Evolutionary conservation across 768 basidiomycete species (phyloP).

Genomic region (Mycena chlorophos): DNA sequence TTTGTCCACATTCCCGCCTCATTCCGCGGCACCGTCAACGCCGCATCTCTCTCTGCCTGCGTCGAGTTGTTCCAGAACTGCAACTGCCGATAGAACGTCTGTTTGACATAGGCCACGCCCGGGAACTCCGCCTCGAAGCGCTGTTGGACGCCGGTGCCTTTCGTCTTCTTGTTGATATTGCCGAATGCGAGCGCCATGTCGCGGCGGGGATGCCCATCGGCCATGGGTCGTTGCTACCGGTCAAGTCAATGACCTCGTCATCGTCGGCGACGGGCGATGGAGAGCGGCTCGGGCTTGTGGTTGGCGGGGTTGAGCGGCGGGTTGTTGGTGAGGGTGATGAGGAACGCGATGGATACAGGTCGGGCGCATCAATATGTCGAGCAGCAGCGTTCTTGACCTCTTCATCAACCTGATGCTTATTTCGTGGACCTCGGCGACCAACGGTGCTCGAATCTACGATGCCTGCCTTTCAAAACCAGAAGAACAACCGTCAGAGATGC

Average conservation of each 20-base stretch:
- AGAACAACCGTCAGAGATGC: background rate
- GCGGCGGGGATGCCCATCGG: too few relatives aligned
- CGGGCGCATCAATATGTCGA: constrained; percentile 32
- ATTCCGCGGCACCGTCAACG: background rate
- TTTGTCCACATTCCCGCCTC: background rate
- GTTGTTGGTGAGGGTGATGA: too few relatives aligned
- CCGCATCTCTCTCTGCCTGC: constrained; percentile 3
- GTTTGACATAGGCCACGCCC: background rate
- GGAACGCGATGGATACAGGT: too few relatives aligned
- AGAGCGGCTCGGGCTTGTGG: too few relatives aligned
- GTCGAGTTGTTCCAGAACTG: constrained; percentile 1
- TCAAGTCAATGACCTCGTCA: too few relatives aligned
- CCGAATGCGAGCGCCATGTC: too few relatives aligned
- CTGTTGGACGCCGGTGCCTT: too few relatives aligned
- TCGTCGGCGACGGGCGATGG: too few relatives aligned
- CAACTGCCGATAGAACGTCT: constrained; percentile 1
- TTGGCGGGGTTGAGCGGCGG: too few relatives aligned
- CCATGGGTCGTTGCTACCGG: too few relatives aligned
- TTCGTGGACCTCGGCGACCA: constrained; percentile 27
- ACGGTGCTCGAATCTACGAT: constrained; percentile 26
- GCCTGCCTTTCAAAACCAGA: constrained; percentile 8
- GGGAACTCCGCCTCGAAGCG: background rate
- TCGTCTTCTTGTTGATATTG: too few relatives aligned
- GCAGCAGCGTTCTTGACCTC: constrained; percentile 19
- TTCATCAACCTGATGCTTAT: constrained; percentile 27